Base-by-base conservation (phyloP, 345 rosid species). In the Zanthoxylum bungeanum region DNA sequence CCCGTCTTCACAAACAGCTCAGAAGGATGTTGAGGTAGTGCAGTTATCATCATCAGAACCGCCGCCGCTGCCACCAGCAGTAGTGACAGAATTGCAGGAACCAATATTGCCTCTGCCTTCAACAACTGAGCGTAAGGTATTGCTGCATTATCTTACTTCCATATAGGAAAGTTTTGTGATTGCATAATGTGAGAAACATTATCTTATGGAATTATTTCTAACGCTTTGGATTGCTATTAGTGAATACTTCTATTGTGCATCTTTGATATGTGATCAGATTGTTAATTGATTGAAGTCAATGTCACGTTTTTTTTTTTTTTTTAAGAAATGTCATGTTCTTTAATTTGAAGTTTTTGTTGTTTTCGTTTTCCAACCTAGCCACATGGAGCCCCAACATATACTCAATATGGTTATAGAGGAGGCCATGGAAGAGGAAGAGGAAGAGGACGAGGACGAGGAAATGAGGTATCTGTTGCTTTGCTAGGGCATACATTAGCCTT, bases 91-190 rank as follows among this genome's bases (percentile, higher is more conserved):
- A 70, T 60, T 28, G 47, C 68, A 60, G 69, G 71, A 74, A 62
- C 79, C 81, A 19, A 74, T 80, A 77, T 58, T 80, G 66, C 81
- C 84, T 39, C 68, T 78, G 58, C 81, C 77, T 71, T 71, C 74
- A 49, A 76, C 67, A 63, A 56, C 76, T 59, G 80, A 76, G 36
- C 73, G 21, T 46, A 76, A 76, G 80, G 83, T 80, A 76, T 64
- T 64, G 46, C 36, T 44, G 24, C 36, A 31, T 37, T 46, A 64
- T 33, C 61, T 37, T 25, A 28, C 46, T 28, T 12, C 16, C 27
- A 2, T 17, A 27, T 27, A 37, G 31, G 52, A 31, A 52, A 40
- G 17, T 33, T 39, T n/a, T n/a, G n/a, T n/a, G n/a, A n/a, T n/a
- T n/a, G n/a, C n/a, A n/a, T n/a, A n/a, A n/a, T n/a, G n/a, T n/a